Evolutionary conservation across 768 basidiomycete species (phyloP), one percentile per base, ranked within the genome.

Genomic region (Gloeophyllum trabeum): DNA sequence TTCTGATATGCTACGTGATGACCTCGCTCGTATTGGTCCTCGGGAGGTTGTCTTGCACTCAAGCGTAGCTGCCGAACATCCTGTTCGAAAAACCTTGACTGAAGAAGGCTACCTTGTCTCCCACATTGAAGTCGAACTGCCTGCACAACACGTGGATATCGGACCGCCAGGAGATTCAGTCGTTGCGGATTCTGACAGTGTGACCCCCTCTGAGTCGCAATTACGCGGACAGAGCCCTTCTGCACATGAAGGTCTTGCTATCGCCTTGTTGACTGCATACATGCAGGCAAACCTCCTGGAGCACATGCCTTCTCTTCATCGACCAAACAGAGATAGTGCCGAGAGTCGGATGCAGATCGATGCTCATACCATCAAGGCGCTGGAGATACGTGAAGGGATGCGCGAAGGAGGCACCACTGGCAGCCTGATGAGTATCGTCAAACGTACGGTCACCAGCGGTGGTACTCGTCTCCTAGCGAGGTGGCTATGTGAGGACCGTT

Each of bases 261-360:
- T 86, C 46, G 50, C 59, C 36, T 60, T 88, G 12, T 66, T 91
- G 22, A 81, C 79, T 5, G 59, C 62, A 2, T 89, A 76, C 57
- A 66, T 91, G 45, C 71, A 65, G 47, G 64, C 61, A 34, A 80
- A 83, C 51, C 69, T 92, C 20, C 59, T 91, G 51, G 89, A 90
- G 39, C 71, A 81, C 52, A 85, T 83, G 79, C 88, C 89, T 10
- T 54, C 55, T 16, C 67, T 87, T 20, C 63, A 69, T 20, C 54
- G 57, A 20, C 82, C 86, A 0, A 67, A 63, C 34, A 73, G 67
- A 48, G 84, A 90, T 57, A 65, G 58, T 14, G 47, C 57, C 13
- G 54, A 65, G 21, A 63, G 67, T 20, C 69, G 79, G n/a, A 88
- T 93, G 86, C 82, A 89, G 49, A 87, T 93, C 43, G 90, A 93